Base-by-base conservation (phyloP, 257 asterid species). In the Salvia hispanica region DNA sequence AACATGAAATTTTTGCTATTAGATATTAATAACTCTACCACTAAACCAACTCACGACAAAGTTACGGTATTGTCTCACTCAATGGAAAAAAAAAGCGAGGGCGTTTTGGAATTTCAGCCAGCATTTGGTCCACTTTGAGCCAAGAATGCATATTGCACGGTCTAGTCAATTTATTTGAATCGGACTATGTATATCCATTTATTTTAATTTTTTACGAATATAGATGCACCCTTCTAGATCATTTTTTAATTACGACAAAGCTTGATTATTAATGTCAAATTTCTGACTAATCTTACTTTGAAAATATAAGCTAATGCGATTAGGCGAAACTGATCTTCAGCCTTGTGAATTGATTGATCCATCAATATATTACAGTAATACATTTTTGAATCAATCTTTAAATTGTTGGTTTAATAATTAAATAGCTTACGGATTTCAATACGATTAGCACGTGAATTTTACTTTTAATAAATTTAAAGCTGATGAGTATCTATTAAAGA, bases 141-240 rank as follows among this genome's bases (percentile, higher is more conserved):
- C 25, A 21, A 21, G 25, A 21, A 21, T 21, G 25, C 1, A 21
- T 21, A 21, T 0, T 21, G 25, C 25, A 21, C 25, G 70, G 76
- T 76, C 76, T 70, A 65, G 70, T 58, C 73, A 43, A 42, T 66
- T 61, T 76, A 73, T 71, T 73, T 14, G 61, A 55, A 69, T 25
- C 25, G 25, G 25, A 50, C 71, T 34, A 50, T 40, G 7, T 40
- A 0, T 40, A 6, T 40, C 8, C 1, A 5, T 40, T 40, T 21
- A 21, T 21, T 21, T 21, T 21, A 7, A 7, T 7, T 4, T 57
- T 12, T 9, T 39, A 34, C 4, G 9, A 16, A 39, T 61, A 42
- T 65, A 45, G 73, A 56, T 46, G 15, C 18, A 58, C 43, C 61
- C 16, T 65, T 65, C 64, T 65, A 64, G 46, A 69, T 57, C 6